These are phyloP conservation scores for Voacanga thouarsii DNA, from an alignment of 257 asterid species.

Conservation along the genomic window DNA sequence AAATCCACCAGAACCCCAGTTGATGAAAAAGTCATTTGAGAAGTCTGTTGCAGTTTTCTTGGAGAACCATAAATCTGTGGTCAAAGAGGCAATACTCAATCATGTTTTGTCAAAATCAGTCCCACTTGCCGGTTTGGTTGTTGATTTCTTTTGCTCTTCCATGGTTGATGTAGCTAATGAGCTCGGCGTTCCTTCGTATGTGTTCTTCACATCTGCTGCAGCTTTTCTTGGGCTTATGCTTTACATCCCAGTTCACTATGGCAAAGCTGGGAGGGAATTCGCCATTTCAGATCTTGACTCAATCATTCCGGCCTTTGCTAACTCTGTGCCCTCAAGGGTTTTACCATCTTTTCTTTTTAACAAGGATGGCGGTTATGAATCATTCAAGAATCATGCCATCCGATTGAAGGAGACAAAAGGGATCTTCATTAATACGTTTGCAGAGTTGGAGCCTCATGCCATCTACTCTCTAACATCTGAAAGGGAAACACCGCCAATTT, in stretches of 20 bases:
- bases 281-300: neutral
- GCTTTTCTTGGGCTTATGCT: neutral
- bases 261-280: neutral
- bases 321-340: neutral
- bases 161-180: slow-evolving; percentile 8
- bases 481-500: neutral
- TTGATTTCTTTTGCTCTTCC: neutral
- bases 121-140: slow-evolving; percentile 1
- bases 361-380: neutral
- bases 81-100: neutral
- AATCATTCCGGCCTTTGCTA: neutral
- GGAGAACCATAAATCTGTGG: neutral
- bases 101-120: neutral
- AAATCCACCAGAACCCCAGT: neutral
- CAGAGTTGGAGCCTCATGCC: slow-evolving; percentile 1
- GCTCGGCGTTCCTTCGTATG: slow-evolving; percentile 4
- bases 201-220: slow-evolving; percentile 9
- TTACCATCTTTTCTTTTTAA: slow-evolving; percentile 4
- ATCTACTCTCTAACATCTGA: neutral
- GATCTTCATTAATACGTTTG: neutral
- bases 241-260: neutral
- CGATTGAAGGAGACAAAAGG: slow-evolving; percentile 1
- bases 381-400: neutral
- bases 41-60: neutral
- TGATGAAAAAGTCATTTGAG: neutral